Conservation (phyloP, 108 stramenopile species). For the Mediolabrus comicus region DNA sequence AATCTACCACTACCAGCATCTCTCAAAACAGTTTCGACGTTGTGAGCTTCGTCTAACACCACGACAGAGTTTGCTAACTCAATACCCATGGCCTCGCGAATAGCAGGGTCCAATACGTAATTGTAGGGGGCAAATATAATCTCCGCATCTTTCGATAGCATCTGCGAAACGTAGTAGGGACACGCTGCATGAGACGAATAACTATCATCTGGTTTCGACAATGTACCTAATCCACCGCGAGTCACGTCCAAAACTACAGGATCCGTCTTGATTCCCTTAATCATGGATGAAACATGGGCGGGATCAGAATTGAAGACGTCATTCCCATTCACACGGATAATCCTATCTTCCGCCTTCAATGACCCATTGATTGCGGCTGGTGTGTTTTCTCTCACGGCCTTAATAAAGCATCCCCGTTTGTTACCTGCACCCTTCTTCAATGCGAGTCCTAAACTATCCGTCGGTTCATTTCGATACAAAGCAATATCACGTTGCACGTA, state of each 20-base stretch:
- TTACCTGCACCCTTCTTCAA: conserved; percentile 14
- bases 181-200: conserved; percentile 69
- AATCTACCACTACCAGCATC: conserved; percentile 64
- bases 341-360: conserved; percentile 47
- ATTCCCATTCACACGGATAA: conserved; percentile 57
- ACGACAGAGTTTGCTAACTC: conserved; percentile 75
- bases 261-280: conserved; percentile 31
- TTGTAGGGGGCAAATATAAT: conserved; percentile 97
- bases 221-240: conserved; percentile 19
- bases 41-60: conserved; percentile 98
- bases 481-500: conserved; percentile 51
- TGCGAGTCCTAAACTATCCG: conserved; percentile 51
- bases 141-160: conserved; percentile 66
- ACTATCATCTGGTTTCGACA: conserved; percentile 18
- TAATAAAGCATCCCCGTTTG: conserved; percentile 29
- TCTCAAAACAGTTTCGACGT: conserved; percentile 79
- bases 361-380: conserved; percentile 42
- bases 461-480: conserved; percentile 47
- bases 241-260: conserved; percentile 57
- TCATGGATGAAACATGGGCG: conserved; percentile 13
- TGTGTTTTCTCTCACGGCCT: conserved; percentile 10
- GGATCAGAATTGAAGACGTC: conserved; percentile 28
- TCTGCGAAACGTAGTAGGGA: conserved; percentile 87
- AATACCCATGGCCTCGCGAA: conserved; percentile 68
- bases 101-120: conserved; percentile 87